Evolutionary conservation across 257 asterid species (phyloP), one percentile per base, ranked within the genome.

Genomic region (Datura wrightii): DNA sequence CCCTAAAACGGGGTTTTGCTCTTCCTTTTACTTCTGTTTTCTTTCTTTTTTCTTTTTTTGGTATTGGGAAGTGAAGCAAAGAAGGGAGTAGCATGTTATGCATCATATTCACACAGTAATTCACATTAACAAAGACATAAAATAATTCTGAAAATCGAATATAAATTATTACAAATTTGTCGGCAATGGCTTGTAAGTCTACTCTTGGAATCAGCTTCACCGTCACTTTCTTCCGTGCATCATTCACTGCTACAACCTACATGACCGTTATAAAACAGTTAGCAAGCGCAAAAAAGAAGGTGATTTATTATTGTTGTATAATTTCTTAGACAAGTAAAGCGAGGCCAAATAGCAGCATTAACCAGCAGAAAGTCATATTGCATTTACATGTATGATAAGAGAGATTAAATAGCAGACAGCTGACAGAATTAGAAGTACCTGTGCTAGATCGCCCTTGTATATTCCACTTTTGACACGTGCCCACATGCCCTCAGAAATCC

Each of bases 391-490:
- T 71, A 41, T 16, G 10, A 37, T 44, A 62, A 10, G 50, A 42
- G 65, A 72, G 58, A 80, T 46, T 55, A 58, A 67, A 37, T 65
- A 83, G 79, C 67, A 83, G 36, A 76, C 60, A 87, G 58, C 48
- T 74, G 85, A 58, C 66, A 53, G 34, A 84, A 37, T 58, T 79
- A 82, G 14, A 67, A 67, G 85, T 88, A 94, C 99, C 98, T 90
- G 90, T 6, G 93, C 97, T 84, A 97, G 91, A 88, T 97, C 99
- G n/a, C 98, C 99, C 90, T 94, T 97, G 90, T 97, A 95, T 87
- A 82, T 97, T 81, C 99, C 99, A 85, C 83, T 94, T 91, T 97
- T 97, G 87, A 97, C 98, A 83, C 99, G 98, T 82, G 96, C 94
- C 97, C 97, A 97, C 96, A 87, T 93, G 84, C 96, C 98, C 89